phyloP scores from a whole-genome alignment of 2,329 filamentous ascomycete genomes.

The Endothia cerciana region DNA sequence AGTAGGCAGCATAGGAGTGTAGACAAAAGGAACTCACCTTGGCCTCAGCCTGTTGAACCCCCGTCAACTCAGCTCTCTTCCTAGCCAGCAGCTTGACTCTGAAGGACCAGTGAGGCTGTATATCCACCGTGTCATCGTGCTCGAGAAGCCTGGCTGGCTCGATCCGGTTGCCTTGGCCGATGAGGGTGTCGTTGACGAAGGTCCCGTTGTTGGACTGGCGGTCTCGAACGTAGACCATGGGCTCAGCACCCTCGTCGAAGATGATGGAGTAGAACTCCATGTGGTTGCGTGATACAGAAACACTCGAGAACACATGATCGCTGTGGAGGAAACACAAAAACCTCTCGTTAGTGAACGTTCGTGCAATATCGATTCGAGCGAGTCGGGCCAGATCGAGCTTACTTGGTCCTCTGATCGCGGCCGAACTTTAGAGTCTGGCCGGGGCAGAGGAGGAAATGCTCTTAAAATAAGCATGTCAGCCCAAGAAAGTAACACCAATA shows the following conservation, averaged over 20 bases:
- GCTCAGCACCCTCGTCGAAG: conserved; percentile 47
- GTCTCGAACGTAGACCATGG: conserved; percentile 60
- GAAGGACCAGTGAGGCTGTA: conserved; percentile 44
- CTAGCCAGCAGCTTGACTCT: conserved; percentile 37
- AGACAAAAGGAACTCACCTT: conserved; percentile 34
- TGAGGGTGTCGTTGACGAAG: conserved; percentile 50
- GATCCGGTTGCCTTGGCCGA: conserved; percentile 42
- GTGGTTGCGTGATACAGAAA: conserved; percentile 54
- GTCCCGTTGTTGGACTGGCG: conserved; percentile 59
- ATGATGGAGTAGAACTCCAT: conserved; percentile 59
- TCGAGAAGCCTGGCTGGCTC: conserved; percentile 50
- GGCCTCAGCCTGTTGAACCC: conserved; percentile 40
- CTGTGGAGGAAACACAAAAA: too few species aligned
- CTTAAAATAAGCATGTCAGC: not conserved
- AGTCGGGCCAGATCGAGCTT: conserved; percentile 3
- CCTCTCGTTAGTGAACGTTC: not conserved
- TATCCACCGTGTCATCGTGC: conserved; percentile 53
- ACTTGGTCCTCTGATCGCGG: conserved; percentile 36
- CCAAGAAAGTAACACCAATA: not conserved
- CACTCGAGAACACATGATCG: conserved; percentile 45
- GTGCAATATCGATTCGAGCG: not conserved
- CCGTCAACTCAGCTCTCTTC: conserved; percentile 30
- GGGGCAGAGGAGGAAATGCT: not conserved
- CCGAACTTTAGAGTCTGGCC: conserved; percentile 34
- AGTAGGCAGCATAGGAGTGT: not conserved